These are phyloP conservation scores for Phalaenopsis equestris DNA, from an alignment of 106 monocot genomes.

Conservation along the genomic window DNA sequence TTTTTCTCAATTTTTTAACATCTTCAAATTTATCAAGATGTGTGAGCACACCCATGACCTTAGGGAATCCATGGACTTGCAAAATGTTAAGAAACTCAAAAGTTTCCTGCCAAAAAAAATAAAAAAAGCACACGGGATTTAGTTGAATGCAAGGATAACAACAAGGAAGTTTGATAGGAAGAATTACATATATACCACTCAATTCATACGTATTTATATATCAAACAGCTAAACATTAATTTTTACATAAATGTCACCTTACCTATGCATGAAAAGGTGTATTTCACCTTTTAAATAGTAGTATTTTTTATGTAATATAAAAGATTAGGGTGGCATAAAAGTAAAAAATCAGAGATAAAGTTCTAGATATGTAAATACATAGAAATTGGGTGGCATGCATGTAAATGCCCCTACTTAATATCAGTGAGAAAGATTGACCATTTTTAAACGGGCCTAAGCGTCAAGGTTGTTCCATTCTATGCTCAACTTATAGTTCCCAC, in stretches of 20 bases:
- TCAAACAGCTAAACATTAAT: too few species aligned
- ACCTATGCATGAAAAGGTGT: too few species aligned
- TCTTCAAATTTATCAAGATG: conserved; percentile 97
- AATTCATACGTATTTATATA: too few species aligned
- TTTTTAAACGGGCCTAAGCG: not conserved
- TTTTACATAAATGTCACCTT: too few species aligned
- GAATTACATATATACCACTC: not conserved
- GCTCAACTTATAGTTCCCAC: not conserved
- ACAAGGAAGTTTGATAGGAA: not conserved
- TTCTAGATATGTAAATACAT: too few species aligned
- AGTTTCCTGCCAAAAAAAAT: conserved; percentile 68
- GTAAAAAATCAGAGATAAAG: too few species aligned
- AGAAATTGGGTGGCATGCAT: too few species aligned
- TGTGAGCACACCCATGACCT: conserved; percentile 95
- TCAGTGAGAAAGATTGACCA: conserved; percentile 1
- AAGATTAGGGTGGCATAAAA: too few species aligned
- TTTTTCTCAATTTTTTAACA: conserved; percentile 90
- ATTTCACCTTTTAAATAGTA: too few species aligned
- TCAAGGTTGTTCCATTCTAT: not conserved
- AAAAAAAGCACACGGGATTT: not conserved
- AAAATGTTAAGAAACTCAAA: conserved; percentile 98
- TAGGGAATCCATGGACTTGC: conserved; percentile 92
- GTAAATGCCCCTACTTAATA: not conserved
- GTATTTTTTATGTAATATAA: too few species aligned
- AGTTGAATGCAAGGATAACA: not conserved